Conservation (phyloP, 805 yeast genomes). For the Schwanniomyces polymorphus region DNA sequence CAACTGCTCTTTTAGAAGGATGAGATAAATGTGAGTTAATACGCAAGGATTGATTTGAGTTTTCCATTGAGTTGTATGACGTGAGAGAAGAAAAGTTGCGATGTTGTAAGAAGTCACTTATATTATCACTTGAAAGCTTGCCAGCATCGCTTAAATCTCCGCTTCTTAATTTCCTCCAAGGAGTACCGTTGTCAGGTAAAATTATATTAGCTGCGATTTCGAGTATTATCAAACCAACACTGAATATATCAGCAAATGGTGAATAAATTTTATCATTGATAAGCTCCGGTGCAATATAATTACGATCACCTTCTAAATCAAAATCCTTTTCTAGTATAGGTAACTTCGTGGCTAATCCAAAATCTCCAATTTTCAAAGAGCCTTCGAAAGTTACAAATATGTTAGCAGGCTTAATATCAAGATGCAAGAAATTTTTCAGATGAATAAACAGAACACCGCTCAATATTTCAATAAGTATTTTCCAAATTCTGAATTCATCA, state of each 20-base stretch:
- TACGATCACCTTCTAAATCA: slow-evolving; percentile 96
- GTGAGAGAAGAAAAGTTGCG: slow-evolving; percentile 34
- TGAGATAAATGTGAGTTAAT: slow-evolving; percentile 1
- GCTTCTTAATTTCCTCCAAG: slow-evolving; percentile 93
- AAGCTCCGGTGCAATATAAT: slow-evolving; percentile 96
- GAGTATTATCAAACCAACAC: slow-evolving; percentile 89
- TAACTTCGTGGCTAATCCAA: slow-evolving; percentile 85
- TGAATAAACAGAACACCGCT: slow-evolving; percentile 83
- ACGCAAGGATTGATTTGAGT: slow-evolving; percentile 6
- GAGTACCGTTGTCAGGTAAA: slow-evolving; percentile 92
- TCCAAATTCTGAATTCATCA: slow-evolving; percentile 98
- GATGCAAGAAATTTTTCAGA: slow-evolving; percentile 68
- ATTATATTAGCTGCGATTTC: slow-evolving; percentile 96
- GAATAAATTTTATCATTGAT: slow-evolving; percentile 80
- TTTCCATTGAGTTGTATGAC: slow-evolving; percentile 23
- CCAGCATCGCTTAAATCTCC: slow-evolving; percentile 98
- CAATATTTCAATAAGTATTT: slow-evolving; percentile 80
- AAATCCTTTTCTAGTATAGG: slow-evolving; percentile 67
- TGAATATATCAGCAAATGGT: slow-evolving; percentile 90
- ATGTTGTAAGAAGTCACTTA: slow-evolving; percentile 42
- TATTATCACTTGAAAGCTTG: slow-evolving; percentile 56
- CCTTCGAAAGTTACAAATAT: slow-evolving; percentile 95
- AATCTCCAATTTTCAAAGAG: slow-evolving; percentile 89
- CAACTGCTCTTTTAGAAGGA: not conserved
- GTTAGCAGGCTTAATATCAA: slow-evolving; percentile 95